A percentile compares a stretch with the other conserved stretches of the same genome.
Evolutionary conservation across 352 stramenopile genomes (phyloP).

Genomic region (Globisporangium radiosum): DNA sequence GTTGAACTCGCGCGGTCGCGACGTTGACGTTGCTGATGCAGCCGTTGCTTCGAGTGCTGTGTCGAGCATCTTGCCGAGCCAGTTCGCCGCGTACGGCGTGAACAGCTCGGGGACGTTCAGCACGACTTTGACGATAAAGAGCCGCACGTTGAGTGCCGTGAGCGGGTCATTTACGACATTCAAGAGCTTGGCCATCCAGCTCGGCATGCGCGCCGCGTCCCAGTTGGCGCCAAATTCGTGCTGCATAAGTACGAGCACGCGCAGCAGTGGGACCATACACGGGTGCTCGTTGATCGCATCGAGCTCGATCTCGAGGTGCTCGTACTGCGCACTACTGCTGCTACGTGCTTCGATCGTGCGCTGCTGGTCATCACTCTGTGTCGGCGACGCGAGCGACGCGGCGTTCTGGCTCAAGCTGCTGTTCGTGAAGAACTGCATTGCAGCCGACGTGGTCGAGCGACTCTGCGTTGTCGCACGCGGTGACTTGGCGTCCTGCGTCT

Average conservation of each 20-base stretch:
- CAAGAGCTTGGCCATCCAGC: constrained; percentile 78
- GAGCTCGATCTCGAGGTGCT: constrained; percentile 58
- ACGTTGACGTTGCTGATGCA: neutral
- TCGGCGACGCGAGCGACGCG: constrained; percentile 3
- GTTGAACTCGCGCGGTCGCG: constrained; percentile 38
- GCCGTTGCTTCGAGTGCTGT: constrained; percentile 39
- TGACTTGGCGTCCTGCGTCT: constrained; percentile 12
- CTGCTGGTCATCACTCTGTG: constrained; percentile 15
- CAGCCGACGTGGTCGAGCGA: constrained; percentile 10
- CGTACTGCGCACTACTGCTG: constrained; percentile 17
- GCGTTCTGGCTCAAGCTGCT: constrained; percentile 66
- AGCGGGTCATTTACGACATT: constrained; percentile 33
- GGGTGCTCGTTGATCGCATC: constrained; percentile 68
- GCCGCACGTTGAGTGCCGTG: constrained; percentile 44
- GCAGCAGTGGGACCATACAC: constrained; percentile 67
- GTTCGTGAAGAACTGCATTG: constrained; percentile 60
- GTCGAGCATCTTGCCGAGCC: constrained; percentile 51
- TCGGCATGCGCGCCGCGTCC: constrained; percentile 43
- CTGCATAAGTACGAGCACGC: constrained; percentile 76
- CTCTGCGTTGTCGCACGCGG: neutral
- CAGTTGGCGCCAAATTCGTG: constrained; percentile 54
- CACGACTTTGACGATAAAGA: constrained; percentile 71
- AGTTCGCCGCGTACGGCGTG: constrained; percentile 32
- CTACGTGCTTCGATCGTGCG: constrained; percentile 1
- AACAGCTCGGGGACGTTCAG: constrained; percentile 63